Conservation (phyloP, 495 filamentous ascomycete species). For the Schizothecium vesticola region DNA sequence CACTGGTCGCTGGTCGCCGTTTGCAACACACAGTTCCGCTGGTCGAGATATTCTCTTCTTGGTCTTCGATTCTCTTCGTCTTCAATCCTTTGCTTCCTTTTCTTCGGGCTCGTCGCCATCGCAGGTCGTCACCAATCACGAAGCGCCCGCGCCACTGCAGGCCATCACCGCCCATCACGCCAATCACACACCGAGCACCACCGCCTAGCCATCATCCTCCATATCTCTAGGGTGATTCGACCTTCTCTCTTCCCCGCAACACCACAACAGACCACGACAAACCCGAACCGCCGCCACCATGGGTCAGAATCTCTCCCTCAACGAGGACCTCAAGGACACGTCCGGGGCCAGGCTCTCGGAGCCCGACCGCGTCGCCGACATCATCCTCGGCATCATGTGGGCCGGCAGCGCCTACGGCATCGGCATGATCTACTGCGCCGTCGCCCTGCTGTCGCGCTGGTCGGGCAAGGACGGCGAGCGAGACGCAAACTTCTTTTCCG, state of each 20-base stretch:
- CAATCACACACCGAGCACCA: neutral
- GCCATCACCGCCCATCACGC: neutral
- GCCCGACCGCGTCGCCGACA: conserved; percentile 21
- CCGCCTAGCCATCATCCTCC: neutral
- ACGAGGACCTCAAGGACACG: conserved; percentile 24
- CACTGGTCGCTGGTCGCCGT: conserved; percentile 15
- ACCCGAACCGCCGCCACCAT: conserved; percentile 16
- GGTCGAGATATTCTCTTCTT: conserved; percentile 12
- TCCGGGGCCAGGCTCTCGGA: conserved; percentile 20
- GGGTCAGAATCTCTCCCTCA: conserved; percentile 30
- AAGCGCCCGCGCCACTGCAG: neutral
- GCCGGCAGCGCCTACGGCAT: conserved; percentile 27
- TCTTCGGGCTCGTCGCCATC: conserved; percentile 1
- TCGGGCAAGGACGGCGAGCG: conserved; percentile 24
- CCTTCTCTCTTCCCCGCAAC: neutral
- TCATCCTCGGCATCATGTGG: conserved; percentile 32
- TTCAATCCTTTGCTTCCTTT: neutral
- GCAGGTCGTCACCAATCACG: neutral
- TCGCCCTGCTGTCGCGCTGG: conserved; percentile 31
- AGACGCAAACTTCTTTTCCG: conserved; percentile 20
- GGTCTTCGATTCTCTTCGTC: neutral
- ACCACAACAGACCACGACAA: neutral
- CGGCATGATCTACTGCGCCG: conserved; percentile 32
- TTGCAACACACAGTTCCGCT: neutral
- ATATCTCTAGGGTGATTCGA: neutral